phyloP scores from a whole-genome alignment of 257 asterid genomes.

The Vinca minor region DNA sequence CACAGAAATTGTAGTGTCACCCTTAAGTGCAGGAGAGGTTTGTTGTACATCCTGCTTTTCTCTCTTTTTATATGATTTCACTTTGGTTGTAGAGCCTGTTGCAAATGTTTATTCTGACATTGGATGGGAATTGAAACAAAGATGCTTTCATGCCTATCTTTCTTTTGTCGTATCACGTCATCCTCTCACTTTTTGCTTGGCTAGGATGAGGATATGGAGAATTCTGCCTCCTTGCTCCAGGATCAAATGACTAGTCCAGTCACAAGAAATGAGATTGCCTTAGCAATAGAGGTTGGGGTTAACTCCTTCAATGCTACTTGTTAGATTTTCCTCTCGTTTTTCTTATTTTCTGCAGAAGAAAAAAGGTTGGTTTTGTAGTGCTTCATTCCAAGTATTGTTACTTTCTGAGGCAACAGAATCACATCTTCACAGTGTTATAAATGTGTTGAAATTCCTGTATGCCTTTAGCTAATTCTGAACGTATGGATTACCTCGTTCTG shows the following conservation, averaged over 20 bases:
- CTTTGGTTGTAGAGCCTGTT: background rate
- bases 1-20: slow-evolving; percentile 31
- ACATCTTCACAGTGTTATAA: too few species aligned
- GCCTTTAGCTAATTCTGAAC: too few species aligned
- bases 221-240: slow-evolving; percentile 25
- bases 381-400: too few species aligned
- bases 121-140: background rate
- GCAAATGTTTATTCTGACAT: background rate
- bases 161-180: background rate
- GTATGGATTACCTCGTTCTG: slow-evolving; percentile 1
- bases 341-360: too few species aligned
- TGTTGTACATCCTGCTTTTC: slow-evolving; percentile 9
- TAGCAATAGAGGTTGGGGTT: slow-evolving; percentile 43
- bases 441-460: too few species aligned
- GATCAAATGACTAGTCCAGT: too few species aligned
- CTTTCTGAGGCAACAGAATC: too few species aligned
- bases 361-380: too few species aligned
- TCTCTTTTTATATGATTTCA: background rate
- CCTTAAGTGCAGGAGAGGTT: slow-evolving; percentile 40
- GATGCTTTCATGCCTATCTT: background rate
- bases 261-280: slow-evolving; percentile 33
- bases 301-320: background rate
- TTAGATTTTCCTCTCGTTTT: background rate
- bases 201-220: slow-evolving; percentile 50
- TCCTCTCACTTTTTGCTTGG: slow-evolving; percentile 16